Base-by-base conservation (phyloP, 1,284 basidiomycete species). In the Coniferiporia weirii region DNA sequence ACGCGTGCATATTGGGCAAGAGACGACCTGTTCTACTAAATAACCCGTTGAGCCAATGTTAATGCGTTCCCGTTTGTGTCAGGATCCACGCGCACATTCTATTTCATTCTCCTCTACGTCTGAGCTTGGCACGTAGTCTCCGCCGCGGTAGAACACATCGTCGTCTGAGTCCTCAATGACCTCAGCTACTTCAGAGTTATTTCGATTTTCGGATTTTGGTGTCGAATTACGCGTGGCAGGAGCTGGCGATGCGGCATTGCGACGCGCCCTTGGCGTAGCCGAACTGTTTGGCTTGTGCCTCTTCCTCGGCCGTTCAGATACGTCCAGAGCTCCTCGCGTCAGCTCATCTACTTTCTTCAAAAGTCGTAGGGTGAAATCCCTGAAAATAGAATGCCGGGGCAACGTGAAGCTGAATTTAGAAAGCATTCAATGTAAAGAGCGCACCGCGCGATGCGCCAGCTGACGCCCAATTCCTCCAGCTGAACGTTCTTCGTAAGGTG, bases 381-480 rank as follows among this genome's bases (percentile, higher is more conserved):
- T 84, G 60, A 15, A 27, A 36, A 46, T 32, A 15, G 22, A 1
- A 4, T 32, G 35, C 35, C 19, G 7, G 22, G 34, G 44, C 52
- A 57, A 54, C 43, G 2, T 40, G 38, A 40, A 15, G 2, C 12
- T 15, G 9, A 27, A 19, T 1, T 36, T 20, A 5, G n/a, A 32
- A 49, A 32, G 20, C 15, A n/a, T 43, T 63, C 4, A 65, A 40
- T 40, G 15, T 12, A 40, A 15, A 40, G 38, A 40, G 38, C 76
- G 45, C 64, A 87, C 89, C 89, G 81, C 13, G 84, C 80, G 19
- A 69, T 65, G 59, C 78, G 80, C 87, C 89, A 91, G 12, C 79
- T 77, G 10, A 71, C 68, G 1, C 91, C 79, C 5, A 76, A 76
- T 50, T 81, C 83, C 66, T 88, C 88, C 47, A 91, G 68, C 10